Evolutionary conservation across 2,329 filamentous ascomycete species (phyloP), one percentile per base, ranked within the genome.

Genomic region (Myriosclerotinia scirpicola): DNA sequence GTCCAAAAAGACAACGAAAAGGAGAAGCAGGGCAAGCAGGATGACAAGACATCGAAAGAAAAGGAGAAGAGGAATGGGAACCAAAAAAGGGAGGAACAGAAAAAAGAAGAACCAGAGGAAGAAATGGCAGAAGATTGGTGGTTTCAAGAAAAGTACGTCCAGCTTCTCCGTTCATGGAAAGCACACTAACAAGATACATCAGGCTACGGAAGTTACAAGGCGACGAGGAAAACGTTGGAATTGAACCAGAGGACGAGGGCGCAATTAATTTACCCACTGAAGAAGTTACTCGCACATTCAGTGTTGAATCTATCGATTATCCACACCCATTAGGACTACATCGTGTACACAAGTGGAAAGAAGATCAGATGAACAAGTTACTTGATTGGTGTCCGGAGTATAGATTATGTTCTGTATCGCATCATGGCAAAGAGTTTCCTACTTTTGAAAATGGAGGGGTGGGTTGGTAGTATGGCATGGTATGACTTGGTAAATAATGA

Each of bases 241-340:
- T 73, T 8, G 54, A 69, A 11, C 69, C 70, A 22, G 64, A 69
- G 42, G 69, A 71, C 5, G 67, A 70, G 5, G 71, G 68, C 5
- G 69, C 71, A 42, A 68, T 75, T 34, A 74, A 75, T 59, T 66
- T 76, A 12, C 75, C 74, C 7, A 69, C 62, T 2, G 65, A 72
- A 53, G 74, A 75, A 66, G 67, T 75, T 36, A 70, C 74, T 22
- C 68, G 73, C 36, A 75, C 73, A 7, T 76, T 76, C 56, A 73
- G 71, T 50, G 75, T 75, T 15, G 73, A 75, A 58, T 71, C 71
- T 9, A 75, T 76, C 17, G 74, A 74, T 48, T 74, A 74, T 59
- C 73, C 74, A 11, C 71, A 75, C 61, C 75, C 75, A 6, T 48
- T 76, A 22, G 75, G 75, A n/a, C 66, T 75, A 17, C 73, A 75